Conservation (phyloP, 2,329 filamentous ascomycete genomes). For the Mariannaea elegans region DNA sequence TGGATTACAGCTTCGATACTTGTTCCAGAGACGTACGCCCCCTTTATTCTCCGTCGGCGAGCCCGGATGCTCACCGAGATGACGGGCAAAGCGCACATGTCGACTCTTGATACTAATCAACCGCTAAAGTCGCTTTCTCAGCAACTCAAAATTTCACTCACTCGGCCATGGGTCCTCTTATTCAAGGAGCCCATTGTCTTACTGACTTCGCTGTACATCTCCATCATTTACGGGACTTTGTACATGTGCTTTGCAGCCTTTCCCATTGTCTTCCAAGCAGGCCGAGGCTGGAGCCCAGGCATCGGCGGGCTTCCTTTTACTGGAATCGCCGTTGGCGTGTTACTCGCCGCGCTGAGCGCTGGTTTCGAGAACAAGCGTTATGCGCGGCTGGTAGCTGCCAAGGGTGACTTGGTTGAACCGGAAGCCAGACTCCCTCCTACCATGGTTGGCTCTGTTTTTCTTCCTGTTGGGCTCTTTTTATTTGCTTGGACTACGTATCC, state of each 20-base stretch:
- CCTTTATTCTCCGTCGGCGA: not conserved
- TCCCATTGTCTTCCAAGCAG: slow-evolving; percentile 5
- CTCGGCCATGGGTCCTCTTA: slow-evolving; percentile 3
- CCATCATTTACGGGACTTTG: slow-evolving; percentile 6
- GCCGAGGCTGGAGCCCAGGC: slow-evolving; percentile 6
- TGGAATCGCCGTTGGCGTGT: not conserved
- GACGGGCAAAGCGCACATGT: slow-evolving; percentile 7
- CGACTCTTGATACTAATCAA: not conserved
- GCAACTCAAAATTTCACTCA: not conserved
- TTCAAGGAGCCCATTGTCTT: slow-evolving; percentile 10
- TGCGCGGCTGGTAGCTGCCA: not conserved
- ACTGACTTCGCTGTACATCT: not conserved
- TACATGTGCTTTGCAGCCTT: slow-evolving; percentile 13
- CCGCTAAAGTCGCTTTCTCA: not conserved
- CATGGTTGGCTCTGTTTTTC: not conserved
- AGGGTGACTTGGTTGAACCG: not conserved
- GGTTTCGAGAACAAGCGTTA: slow-evolving; percentile 3
- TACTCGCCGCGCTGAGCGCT: not conserved
- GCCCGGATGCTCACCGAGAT: not conserved
- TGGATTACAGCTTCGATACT: not conserved
- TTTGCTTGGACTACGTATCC: slow-evolving; percentile 6
- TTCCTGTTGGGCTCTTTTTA: slow-evolving; percentile 7
- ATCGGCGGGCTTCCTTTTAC: slow-evolving; percentile 3
- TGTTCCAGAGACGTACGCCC: slow-evolving; percentile 2
- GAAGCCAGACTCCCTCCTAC: slow-evolving; percentile 1